Evolutionary conservation across 2,329 filamentous ascomycete genomes (phyloP), one percentile per base, ranked within the genome.

Genomic region (Calonectria naviculata): DNA sequence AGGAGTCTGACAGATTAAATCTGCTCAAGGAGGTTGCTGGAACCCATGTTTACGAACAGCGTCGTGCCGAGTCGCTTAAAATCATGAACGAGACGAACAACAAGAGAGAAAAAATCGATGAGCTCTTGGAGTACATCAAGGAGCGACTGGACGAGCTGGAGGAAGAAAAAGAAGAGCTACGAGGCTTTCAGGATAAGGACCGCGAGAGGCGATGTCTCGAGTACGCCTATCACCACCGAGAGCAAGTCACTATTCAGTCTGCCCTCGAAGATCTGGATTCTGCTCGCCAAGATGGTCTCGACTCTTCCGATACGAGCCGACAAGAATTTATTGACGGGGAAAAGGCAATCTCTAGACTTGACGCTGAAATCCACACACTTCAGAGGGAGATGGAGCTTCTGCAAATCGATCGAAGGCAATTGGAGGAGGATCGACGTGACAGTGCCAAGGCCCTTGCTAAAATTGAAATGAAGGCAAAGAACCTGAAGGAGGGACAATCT

Each of bases 41-140:
- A 73, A 99, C 97, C 9, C 95, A 98, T 79, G 95, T 98, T 52
- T 99, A 99, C 84, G 97, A 99, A 84, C 93, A 94, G 65, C 93
- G 96, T 68, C 92, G 97, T 72, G 90, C 94, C 31, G 96, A 99
- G 83, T 98, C 95, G 54, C 86, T 97, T 76, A 98, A 98, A 85
- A 98, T 99, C 78, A 98, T 99, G 94, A 91, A 92, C 73, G 97
- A 99, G 76, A 98, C 97, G 19, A 95, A 96, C 83, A 97, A 95
- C 84, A 98, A 98, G 86, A 92, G 95, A 73, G 89, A 92, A 54
- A 98, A 98, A 84, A 98, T 98, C 71, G 97, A 99, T 80, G 95
- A 97, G 80, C 88, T 97, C 15, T 89, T 99, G 15, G 92, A 93
- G 65, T 97, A 97, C 79, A 98, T 99, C 83, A 95, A 97, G 78